Evolutionary conservation across 306 rosid genomes (phyloP), one percentile per base, ranked within the genome.

Genomic region (Vigna radiata): DNA sequence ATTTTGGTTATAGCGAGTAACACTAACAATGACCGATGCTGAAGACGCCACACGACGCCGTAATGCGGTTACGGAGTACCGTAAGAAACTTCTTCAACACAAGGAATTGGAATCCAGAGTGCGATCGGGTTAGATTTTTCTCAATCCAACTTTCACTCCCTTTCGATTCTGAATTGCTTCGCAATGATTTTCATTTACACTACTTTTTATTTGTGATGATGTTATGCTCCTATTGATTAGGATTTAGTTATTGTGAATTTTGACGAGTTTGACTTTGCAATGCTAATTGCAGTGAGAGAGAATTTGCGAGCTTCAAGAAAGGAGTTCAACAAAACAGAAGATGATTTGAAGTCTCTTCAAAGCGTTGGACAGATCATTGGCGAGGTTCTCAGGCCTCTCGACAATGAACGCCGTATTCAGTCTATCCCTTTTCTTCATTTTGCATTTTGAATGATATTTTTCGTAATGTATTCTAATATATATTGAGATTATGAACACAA

Each of bases 321-420:
- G 72, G 99, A 92, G 81, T 96, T 89, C 81, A 88, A 88, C 79
- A 96, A 91, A 82, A 92, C 99, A 9, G 99, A 92, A 85, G 98
- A 92, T 80, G 99, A 96, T 80, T 85, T 96, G 93, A 91, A 92
- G 91, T 96, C 97, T 17, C 94, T 96, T 78, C 98, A 96, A 78
- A 91, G 97, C 41, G 98, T 92, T 81, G 99, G 98, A 15, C 97
- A 92, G 89, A 87, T 90, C 43, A 88, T 96, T 2, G 99, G 99
- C 39, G 99, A 96, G 86, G 98, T 96, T 77, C 97, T 96, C 59
- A 82, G 98, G 80, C 99, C 94, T 69, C 98, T 96, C 5, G 98
- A 92, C 88, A 89, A 92, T 69, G 99, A 92, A 78, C 97, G 97
- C 81, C 75, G 97, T 96, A 84, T 80, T 62, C 17, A 16, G 13